Percentiles rank a stretch among this genome's conserved stretches.
Evolutionary conservation across 1,284 basidiomycete genomes (phyloP).

Genomic region (Anthracocystis panici-leucophaei): DNA sequence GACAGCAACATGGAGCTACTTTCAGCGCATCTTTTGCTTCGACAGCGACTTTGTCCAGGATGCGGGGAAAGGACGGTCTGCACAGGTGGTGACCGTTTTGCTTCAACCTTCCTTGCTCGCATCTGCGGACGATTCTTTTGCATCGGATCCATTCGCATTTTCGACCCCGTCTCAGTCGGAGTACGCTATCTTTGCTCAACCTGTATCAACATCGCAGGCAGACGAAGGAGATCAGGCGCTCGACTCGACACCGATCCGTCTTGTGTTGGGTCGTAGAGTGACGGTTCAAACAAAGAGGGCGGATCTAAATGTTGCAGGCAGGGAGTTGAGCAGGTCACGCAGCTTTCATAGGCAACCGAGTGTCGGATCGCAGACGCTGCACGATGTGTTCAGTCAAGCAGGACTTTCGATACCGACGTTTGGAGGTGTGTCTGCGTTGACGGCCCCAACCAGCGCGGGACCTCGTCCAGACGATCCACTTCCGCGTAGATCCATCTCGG

Average conservation of each 20-base stretch:
- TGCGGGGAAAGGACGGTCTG: constrained; percentile 17
- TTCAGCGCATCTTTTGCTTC: constrained; percentile 59
- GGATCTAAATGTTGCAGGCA: background rate
- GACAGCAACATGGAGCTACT: constrained; percentile 53
- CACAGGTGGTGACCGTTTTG: constrained; percentile 33
- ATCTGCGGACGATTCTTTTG: background rate
- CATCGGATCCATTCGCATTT: constrained; percentile 24
- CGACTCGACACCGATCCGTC: constrained; percentile 21
- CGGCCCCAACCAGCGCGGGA: constrained; percentile 1
- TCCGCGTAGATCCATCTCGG: constrained; percentile 47
- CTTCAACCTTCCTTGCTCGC: constrained; percentile 25
- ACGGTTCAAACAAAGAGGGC: constrained; percentile 13
- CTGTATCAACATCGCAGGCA: background rate
- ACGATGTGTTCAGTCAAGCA: constrained; percentile 48
- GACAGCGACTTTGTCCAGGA: constrained; percentile 43
- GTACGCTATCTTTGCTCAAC: constrained; percentile 47
- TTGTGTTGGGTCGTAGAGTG: constrained; percentile 42
- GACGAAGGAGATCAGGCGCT: constrained; percentile 3
- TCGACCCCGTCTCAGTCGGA: constrained; percentile 26
- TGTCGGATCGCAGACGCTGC: constrained; percentile 26
- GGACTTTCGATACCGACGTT: constrained; percentile 36
- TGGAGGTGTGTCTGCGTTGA: constrained; percentile 17
- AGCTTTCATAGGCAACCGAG: constrained; percentile 40
- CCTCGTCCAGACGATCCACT: constrained; percentile 60
- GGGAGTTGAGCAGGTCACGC: constrained; percentile 29